Conservation (phyloP, 129 eudicot genomes). For the Arctium lappa region DNA sequence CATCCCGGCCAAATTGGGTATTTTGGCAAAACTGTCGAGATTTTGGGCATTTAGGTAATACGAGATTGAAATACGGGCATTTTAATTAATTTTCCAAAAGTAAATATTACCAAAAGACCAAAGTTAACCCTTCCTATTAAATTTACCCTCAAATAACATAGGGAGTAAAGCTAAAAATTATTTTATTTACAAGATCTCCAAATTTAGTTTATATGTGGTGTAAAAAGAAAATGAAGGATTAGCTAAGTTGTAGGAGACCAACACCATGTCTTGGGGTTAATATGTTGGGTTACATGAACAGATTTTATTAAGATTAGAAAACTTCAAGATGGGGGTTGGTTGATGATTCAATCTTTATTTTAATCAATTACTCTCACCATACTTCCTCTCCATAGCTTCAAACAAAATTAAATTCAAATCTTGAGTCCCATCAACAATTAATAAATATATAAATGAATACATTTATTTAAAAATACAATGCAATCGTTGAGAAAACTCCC, state of each 20-base stretch:
- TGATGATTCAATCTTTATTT: slow-evolving; percentile 2
- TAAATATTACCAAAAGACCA: no score
- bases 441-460: neutral
- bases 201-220: neutral
- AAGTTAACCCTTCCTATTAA: no score
- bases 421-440: neutral
- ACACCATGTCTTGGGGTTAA: neutral
- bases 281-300: neutral
- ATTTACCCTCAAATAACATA: no score
- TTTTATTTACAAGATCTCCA: neutral
- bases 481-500: slow-evolving; percentile 27
- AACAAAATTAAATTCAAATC: neutral
- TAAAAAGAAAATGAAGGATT: neutral
- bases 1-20: no score
- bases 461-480: neutral
- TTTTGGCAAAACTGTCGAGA: no score
- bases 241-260: neutral
- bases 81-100: no score
- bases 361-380: slow-evolving; percentile 1
- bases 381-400: neutral
- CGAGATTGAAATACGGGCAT: no score
- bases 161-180: neutral
- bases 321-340: neutral
- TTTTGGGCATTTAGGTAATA: no score
- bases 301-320: neutral